Conservation (phyloP, 2,329 filamentous ascomycete species). For the Nemania sp. region DNA sequence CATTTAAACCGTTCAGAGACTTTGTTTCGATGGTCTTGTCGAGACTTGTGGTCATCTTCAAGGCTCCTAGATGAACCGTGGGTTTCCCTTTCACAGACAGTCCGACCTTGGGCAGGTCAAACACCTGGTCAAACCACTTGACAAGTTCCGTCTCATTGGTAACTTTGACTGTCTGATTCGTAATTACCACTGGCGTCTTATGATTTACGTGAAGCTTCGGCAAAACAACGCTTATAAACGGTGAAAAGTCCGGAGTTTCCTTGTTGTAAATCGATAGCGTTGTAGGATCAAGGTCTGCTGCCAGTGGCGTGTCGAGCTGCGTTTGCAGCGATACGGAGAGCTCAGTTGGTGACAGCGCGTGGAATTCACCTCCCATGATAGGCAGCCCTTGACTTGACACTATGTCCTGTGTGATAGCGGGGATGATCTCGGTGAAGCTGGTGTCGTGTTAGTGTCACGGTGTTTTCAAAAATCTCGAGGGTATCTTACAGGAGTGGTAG, state of each 20-base stretch:
- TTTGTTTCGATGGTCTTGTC: constrained; percentile 49
- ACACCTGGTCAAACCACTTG: constrained; percentile 46
- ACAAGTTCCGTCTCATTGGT: constrained; percentile 47
- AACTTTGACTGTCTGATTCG: constrained; percentile 43
- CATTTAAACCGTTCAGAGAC: constrained; percentile 46
- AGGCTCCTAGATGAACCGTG: constrained; percentile 45
- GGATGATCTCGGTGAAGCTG: constrained; percentile 53
- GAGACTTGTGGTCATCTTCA: constrained; percentile 45
- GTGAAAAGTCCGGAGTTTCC: constrained; percentile 39
- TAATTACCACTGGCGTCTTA: constrained; percentile 44
- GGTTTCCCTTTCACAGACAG: constrained; percentile 47
- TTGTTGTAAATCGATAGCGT: constrained; percentile 49
- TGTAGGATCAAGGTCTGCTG: constrained; percentile 45
- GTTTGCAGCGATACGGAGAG: constrained; percentile 46
- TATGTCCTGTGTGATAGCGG: constrained; percentile 51
- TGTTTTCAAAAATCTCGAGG: not conserved
- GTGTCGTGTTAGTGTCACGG: constrained; percentile 5
- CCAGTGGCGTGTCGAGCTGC: constrained; percentile 45
- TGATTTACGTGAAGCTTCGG: constrained; percentile 43
- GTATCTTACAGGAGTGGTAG: constrained; percentile 51
- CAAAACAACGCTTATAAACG: constrained; percentile 40
- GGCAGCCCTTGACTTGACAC: constrained; percentile 49
- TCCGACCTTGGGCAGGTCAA: constrained; percentile 43
- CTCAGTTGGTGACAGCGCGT: constrained; percentile 40
- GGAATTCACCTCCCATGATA: constrained; percentile 44